A percentile compares a stretch with the other conserved stretches of the same genome.
These are phyloP conservation scores for Arachnomyces sp. DNA, from an alignment of 2,329 filamentous ascomycete species.

Conservation along the genomic window DNA sequence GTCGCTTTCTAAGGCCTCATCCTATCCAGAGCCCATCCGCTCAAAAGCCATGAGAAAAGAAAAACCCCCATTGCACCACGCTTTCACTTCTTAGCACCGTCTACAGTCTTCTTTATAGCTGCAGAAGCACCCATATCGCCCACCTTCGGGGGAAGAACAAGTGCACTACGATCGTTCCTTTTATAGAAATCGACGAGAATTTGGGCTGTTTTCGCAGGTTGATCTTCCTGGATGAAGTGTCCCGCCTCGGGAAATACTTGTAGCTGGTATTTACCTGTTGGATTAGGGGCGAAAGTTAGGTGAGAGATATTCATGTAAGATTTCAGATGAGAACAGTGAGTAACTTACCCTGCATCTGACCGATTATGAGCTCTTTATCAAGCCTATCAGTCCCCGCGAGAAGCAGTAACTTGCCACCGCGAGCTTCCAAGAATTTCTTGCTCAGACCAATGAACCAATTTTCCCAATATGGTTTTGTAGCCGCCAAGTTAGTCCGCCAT, in stretches of 20 bases:
- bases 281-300: neutral
- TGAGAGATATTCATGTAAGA: neutral
- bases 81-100: slow-evolving; percentile 4
- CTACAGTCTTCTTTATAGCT: slow-evolving; percentile 32
- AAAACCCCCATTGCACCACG: neutral
- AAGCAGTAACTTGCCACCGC: slow-evolving; percentile 74
- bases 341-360: slow-evolving; percentile 83
- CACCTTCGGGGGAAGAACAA: slow-evolving; percentile 90
- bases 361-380: slow-evolving; percentile 87
- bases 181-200: slow-evolving; percentile 84
- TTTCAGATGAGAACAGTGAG: slow-evolving; percentile 12
- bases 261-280: slow-evolving; percentile 73
- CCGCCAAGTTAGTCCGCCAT: slow-evolving; percentile 77
- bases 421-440: slow-evolving; percentile 73
- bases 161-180: slow-evolving; percentile 73
- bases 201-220: slow-evolving; percentile 79
- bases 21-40: no score
- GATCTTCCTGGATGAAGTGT: slow-evolving; percentile 94
- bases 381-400: slow-evolving; percentile 83
- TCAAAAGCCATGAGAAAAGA: no score
- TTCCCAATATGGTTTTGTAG: slow-evolving; percentile 87
- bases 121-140: slow-evolving; percentile 52
- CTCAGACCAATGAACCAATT: slow-evolving; percentile 87
- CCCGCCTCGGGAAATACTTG: slow-evolving; percentile 92
- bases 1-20: no score